Evolutionary conservation across 495 filamentous ascomycete genomes (phyloP), one percentile per base, ranked within the genome.

Genomic region (Cairneyella variabilis): DNA sequence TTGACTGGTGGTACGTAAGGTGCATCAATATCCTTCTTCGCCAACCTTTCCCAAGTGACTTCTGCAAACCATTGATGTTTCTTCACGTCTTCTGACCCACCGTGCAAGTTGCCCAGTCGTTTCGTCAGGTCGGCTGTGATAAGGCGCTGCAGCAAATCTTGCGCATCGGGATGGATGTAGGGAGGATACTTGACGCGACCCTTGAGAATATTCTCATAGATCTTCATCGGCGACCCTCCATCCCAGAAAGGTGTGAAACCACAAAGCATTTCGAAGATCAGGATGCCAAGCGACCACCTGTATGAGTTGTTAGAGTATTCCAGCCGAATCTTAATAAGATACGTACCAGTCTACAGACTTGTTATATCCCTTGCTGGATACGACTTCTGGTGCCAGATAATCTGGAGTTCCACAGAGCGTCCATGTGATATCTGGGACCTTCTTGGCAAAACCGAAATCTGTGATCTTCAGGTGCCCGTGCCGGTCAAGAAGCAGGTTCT

Each of bases 161-260:
- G 89, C 1, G 92, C 93, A 66, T 97, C 95, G 6, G 88, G 85
- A 65, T 96, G 86, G 63, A 98, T 88, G 64, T 97, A 97, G 20
- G 89, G 84, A 49, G 93, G 93, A 64, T 96, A 98, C 73, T 95
- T 97, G 66, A 97, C 84, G 61, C 83, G 84, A 41, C 92, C 93
- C 52, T 86, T 88, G 48, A 97, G 76, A 61, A 98, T 97, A 67
- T 98, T 98, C 75, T 97, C 92, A 69, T 98, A 98, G 60, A 98
- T 98, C 72, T 96, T 97, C 78, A 97, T 95, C 1, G 93, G 91
- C 4, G 89, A 95, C 28, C 92, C 93, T 51, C 87, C 87, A 68
- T 98, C 93, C 91, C 91, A 98, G 72, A 98, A 98, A 3, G 93
- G 93, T 12, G 93, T 97, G 68, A 96, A 97, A 12, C 93, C 93